Evolutionary conservation across 345 rosid species (phyloP), one percentile per base, ranked within the genome.

Genomic region (Lepidium didymum): DNA sequence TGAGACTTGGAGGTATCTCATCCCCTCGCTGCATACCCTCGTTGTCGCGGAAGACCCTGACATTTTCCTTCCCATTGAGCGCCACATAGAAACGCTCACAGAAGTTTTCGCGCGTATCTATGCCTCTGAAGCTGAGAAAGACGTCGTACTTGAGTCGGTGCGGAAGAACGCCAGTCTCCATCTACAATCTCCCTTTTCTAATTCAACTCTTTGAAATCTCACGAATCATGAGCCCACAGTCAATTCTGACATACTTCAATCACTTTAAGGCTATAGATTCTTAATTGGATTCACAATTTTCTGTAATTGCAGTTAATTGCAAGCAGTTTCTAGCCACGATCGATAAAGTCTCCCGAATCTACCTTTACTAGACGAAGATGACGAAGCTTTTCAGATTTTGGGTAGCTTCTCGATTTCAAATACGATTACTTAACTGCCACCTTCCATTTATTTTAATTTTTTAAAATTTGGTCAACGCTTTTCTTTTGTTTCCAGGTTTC

Each of bases 71-170:
- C 3, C 29, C 6, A 40, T 41, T 15, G 3, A 7, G 57, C 35
- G 77, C 78, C 0, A 46, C 44, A 13, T 7, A 9, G 64, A 85
- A 74, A 2, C 31, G 11, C 41, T 7, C 31, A 1, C 81, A 65
- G 75, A 85, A 29, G 58, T 23, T 66, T 3, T 27, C 1, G 44
- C 90, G 78, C 3, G 81, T 83, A 70, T 85, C 90, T 42, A 63
- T 72, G 16, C 87, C 84, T 37, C 84, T 74, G 77, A 85, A 86
- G 21, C 87, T 85, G 7, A 85, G 68, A 71, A 85, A 83, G 1
- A 83, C 76, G 64, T 86, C 78, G 63, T 64, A 83, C 2, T 36
- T 58, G 60, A 70, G 78, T 52, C 88, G 74, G 21, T 77, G 67
- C 29, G 58, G 75, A 35, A 37, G 15, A 1, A 31, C 73, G 6